Percentiles rank a stretch among this genome's conserved stretches.
These are phyloP conservation scores for Begonia loranthoides DNA, from an alignment of 306 rosid species.

Conservation along the genomic window DNA sequence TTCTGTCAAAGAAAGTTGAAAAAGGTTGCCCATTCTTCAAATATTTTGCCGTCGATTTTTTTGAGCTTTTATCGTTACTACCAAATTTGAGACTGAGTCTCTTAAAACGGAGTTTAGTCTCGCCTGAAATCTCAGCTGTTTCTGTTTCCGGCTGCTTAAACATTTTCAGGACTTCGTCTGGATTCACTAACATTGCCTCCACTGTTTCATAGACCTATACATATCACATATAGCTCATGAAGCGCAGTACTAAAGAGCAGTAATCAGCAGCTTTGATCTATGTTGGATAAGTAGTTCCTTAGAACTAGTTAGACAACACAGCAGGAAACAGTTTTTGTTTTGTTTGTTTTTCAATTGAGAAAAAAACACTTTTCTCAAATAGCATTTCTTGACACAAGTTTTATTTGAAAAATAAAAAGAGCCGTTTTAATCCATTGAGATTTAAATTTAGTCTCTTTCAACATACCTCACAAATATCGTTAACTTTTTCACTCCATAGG, in stretches of 20 bases:
- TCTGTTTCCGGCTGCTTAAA: constrained; percentile 59
- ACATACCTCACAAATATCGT: constrained; percentile 78
- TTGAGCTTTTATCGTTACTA: constrained; percentile 40
- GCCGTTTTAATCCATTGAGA: too few species aligned
- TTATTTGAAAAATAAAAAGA: too few species aligned
- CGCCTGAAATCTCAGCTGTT: constrained; percentile 17
- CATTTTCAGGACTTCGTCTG: constrained; percentile 62
- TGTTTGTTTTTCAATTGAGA: too few species aligned
- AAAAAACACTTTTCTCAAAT: too few species aligned
- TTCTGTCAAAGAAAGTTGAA: constrained; percentile 67
- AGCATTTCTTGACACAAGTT: too few species aligned
- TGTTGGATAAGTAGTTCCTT: background rate
- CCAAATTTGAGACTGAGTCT: constrained; percentile 57
- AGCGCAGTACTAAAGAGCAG: background rate
- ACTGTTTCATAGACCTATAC: constrained; percentile 79
- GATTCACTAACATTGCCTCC: constrained; percentile 68
- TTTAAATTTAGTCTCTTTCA: constrained; percentile 3
- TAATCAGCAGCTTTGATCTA: background rate
- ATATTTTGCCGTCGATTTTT: constrained; percentile 31
- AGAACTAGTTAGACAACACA: background rate
- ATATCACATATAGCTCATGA: background rate
- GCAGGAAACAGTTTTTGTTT: too few species aligned
- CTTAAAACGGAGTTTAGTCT: constrained; percentile 50
- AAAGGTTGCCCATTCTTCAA: constrained; percentile 51
- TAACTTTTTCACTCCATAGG: constrained; percentile 47